Evolutionary conservation across 176 grass and related monocot species (phyloP), one percentile per base, ranked within the genome.

Genomic region (Tillandsia fasciculata): DNA sequence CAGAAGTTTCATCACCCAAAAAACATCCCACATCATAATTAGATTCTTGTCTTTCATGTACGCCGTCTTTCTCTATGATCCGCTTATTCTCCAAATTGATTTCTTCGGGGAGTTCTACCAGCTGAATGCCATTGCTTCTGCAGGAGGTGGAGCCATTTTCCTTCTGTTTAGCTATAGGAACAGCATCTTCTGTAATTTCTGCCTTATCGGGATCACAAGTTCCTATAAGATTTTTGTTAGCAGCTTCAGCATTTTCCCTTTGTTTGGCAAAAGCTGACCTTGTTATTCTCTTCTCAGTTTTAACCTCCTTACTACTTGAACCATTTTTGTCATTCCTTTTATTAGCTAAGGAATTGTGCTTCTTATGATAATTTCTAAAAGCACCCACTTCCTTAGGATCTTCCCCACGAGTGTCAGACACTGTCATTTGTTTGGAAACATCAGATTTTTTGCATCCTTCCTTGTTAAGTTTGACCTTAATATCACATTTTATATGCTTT

Each of bases 221-320:
- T 3, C 76, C 57, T 66, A 68, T 57, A 51, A 17, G 74, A 78
- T 48, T 70, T 82, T 49, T 65, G 11, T 49, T 49, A 64, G 53
- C 75, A 51, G 52, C 63, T 68, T 58, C 74, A 73, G 71, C 67
- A 85, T 73, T 70, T 64, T 81, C 70, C 70, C 72, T 87, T 64
- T 82, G 73, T 67, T 73, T 85, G 71, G 83, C 76, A 58, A 85
- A 65, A 83, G 81, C 67, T 72, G 87, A 90, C 52, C 91, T 96
- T 64, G 91, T 96, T 64, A 96, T 77, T 83, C 91, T 84, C 70
- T 73, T 96, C 70, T 96, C 76, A 77, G 80, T 33, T 71, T 15
- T 71, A 52, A 53, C 74, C 47, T 12, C 27, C 11, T 52, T 17
- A 51, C 65, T 84, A 77, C 51, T 84, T 72, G 33, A 42, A 74